Conservation (phyloP, 2,329 filamentous ascomycete species). For the Sporothrix brunneoviolacea region DNA sequence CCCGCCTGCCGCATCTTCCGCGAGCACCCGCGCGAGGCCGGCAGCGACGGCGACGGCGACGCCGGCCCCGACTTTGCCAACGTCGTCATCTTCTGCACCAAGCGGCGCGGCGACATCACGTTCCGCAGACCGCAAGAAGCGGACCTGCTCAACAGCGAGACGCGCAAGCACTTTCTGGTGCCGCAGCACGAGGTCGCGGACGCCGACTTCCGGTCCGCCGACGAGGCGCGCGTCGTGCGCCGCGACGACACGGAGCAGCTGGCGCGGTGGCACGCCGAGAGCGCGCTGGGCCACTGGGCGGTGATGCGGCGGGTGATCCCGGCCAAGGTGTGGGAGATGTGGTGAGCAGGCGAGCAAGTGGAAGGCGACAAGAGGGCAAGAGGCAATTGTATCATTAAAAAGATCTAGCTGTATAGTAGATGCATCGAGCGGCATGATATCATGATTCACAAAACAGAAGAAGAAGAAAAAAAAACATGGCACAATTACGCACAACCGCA, state of each 20-base stretch:
- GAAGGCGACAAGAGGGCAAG: slow-evolving; percentile 23
- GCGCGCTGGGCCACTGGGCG: slow-evolving; percentile 78
- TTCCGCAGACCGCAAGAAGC: slow-evolving; percentile 60
- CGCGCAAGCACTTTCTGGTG: slow-evolving; percentile 61
- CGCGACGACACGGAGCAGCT: slow-evolving; percentile 60
- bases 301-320: slow-evolving; percentile 87
- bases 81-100: slow-evolving; percentile 91
- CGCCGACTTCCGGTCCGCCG: slow-evolving; percentile 38
- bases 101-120: slow-evolving; percentile 30
- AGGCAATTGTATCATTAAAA: background rate
- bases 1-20: slow-evolving; percentile 88
- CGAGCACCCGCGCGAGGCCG: slow-evolving; percentile 59
- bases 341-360: slow-evolving; percentile 43
- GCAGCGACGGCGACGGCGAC: slow-evolving; percentile 39
- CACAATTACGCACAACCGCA: too few relatives aligned
- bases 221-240: slow-evolving; percentile 48
- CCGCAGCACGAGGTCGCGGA: slow-evolving; percentile 64
- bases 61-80: slow-evolving; percentile 74
- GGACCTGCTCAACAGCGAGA: slow-evolving; percentile 68
- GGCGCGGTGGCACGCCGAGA: slow-evolving; percentile 64
- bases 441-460: background rate
- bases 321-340: slow-evolving; percentile 74
- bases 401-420: background rate
- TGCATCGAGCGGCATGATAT: background rate
- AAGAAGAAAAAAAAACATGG: background rate